Evolutionary conservation across 2,329 filamentous ascomycete species (phyloP).

Genomic region (Penicillium sclerotiorum): DNA sequence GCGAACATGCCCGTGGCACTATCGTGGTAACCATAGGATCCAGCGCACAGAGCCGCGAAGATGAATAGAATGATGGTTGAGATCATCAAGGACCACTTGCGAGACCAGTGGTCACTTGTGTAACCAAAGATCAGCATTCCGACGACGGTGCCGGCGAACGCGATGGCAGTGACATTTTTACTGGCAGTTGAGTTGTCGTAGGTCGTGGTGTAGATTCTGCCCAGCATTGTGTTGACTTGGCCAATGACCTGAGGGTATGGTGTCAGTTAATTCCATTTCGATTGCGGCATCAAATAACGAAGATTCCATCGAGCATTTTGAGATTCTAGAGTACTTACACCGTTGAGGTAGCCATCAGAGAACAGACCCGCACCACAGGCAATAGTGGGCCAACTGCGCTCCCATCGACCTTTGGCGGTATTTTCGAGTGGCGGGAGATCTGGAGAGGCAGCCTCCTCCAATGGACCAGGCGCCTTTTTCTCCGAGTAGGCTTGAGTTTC

Average conservation of each 20-base stretch:
- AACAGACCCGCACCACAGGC: constrained; percentile 90
- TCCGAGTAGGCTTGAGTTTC: constrained; percentile 16
- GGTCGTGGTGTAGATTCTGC: constrained; percentile 66
- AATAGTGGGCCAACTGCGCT: constrained; percentile 71
- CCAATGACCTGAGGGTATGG: constrained; percentile 69
- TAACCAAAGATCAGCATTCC: constrained; percentile 82
- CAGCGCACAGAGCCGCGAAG: constrained; percentile 78
- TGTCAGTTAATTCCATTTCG: not conserved
- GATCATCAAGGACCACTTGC: constrained; percentile 76
- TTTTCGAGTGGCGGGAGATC: constrained; percentile 31
- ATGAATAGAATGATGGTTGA: constrained; percentile 83
- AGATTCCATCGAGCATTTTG: no score
- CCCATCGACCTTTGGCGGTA: constrained; percentile 47
- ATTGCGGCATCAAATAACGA: not conserved
- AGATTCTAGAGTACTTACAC: constrained; percentile 53
- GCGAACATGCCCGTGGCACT: constrained; percentile 72
- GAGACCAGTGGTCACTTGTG: constrained; percentile 79
- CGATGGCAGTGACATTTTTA: constrained; percentile 77
- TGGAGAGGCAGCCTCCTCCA: constrained; percentile 12
- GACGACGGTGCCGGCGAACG: constrained; percentile 82
- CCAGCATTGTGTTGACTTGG: constrained; percentile 77
- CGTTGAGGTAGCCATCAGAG: constrained; percentile 90
- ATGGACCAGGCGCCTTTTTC: constrained; percentile 13
- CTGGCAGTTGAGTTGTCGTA: constrained; percentile 71
- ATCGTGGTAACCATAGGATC: constrained; percentile 73